Conservation (phyloP, 1,284 basidiomycete genomes). For the Pterula multifida region DNA sequence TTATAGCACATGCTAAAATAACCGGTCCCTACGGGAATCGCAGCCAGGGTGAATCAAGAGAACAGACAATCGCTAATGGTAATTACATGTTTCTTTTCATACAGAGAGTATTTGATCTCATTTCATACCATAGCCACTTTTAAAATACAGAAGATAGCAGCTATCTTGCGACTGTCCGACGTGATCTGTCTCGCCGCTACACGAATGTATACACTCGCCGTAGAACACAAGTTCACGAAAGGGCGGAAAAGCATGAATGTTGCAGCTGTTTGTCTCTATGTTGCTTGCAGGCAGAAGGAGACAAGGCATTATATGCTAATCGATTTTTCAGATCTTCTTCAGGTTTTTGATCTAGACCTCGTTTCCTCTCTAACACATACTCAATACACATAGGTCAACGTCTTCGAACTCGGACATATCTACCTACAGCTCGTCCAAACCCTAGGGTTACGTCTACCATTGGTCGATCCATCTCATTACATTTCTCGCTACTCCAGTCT, state of each 20-base stretch:
- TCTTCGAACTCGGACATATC: constrained; percentile 93
- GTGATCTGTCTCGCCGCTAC: constrained; percentile 74
- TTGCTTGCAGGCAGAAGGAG: constrained; percentile 88
- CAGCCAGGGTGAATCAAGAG: constrained; percentile 67
- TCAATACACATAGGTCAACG: constrained; percentile 65
- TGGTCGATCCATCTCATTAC: constrained; percentile 95
- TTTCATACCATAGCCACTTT: no score
- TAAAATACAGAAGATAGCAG: constrained; percentile 75
- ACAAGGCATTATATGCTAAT: constrained; percentile 94
- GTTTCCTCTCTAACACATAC: constrained; percentile 2
- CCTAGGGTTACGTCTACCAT: constrained; percentile 78
- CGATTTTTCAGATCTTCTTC: constrained; percentile 89
- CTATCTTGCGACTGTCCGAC: constrained; percentile 69
- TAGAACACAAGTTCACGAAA: constrained; percentile 90
- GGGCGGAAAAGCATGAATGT: constrained; percentile 90
- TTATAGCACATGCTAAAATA: constrained; percentile 67
- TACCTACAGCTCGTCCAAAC: constrained; percentile 91
- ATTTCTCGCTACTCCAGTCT: constrained; percentile 95
- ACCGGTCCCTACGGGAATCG: constrained; percentile 71
- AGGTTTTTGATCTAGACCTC: constrained; percentile 33
- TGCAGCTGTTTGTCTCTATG: constrained; percentile 90
- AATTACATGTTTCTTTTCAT: constrained; percentile 17
- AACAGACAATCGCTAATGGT: constrained; percentile 87
- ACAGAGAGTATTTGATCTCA: no score
- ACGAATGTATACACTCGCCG: constrained; percentile 86